Percentiles rank a stretch among this genome's conserved stretches.
Evolutionary conservation across 225 moss, liverwort and hornwort genomes (phyloP).

Genomic region (Marchantia polymorpha): DNA sequence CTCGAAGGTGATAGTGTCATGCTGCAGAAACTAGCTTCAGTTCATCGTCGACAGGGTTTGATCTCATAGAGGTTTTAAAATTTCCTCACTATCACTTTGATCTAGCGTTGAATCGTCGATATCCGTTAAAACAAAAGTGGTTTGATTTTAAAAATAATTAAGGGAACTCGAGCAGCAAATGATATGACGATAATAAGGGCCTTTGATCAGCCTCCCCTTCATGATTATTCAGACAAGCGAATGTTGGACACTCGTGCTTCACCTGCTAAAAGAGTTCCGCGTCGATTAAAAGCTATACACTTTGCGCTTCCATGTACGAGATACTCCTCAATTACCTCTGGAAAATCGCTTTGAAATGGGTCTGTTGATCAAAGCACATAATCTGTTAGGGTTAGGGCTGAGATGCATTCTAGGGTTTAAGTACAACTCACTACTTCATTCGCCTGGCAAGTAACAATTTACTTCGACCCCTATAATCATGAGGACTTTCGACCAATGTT

Average conservation of each 20-base stretch:
- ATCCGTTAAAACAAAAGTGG: not conserved
- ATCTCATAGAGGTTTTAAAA: too few relatives aligned
- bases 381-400: not conserved
- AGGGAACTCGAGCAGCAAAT: too few relatives aligned
- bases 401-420: not conserved
- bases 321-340: conserved; percentile 95
- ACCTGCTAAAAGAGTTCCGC: conserved; percentile 98
- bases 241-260: not conserved
- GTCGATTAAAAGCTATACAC: conserved; percentile 92
- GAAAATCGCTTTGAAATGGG: conserved; percentile 97
- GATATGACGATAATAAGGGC: too few relatives aligned
- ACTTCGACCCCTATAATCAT: not conserved
- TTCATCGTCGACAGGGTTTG: too few relatives aligned
- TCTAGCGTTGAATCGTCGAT: not conserved
- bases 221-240: not conserved
- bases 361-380: conserved; percentile 43
- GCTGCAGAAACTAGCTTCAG: too few relatives aligned
- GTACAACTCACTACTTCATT: not conserved
- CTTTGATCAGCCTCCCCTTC: not conserved
- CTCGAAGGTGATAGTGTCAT: too few relatives aligned
- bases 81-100: not conserved
- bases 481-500: not conserved
- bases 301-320: conserved; percentile 91
- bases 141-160: too few relatives aligned
- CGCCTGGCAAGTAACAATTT: not conserved